These are phyloP conservation scores for Aquilaria yunnanensis DNA, from an alignment of 345 rosid species.

Conservation along the genomic window DNA sequence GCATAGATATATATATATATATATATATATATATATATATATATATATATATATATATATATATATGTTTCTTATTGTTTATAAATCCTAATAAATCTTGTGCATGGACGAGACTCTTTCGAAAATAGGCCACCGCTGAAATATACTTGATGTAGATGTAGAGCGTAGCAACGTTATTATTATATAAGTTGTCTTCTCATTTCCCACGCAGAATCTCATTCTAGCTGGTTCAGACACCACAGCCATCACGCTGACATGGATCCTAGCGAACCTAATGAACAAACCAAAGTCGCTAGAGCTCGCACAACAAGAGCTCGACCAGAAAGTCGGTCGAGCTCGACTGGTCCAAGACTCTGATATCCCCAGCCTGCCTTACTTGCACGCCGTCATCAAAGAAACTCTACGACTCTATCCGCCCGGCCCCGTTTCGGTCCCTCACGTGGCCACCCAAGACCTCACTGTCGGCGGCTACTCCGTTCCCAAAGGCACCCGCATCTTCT, in stretches of 20 bases:
- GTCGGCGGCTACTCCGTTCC: slow-evolving; percentile 21
- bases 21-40: too few relatives aligned
- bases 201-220: slow-evolving; percentile 20
- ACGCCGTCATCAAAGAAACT: slow-evolving; percentile 15
- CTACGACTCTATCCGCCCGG: slow-evolving; percentile 28
- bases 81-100: too few relatives aligned
- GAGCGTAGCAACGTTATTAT: too few relatives aligned
- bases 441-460: slow-evolving; percentile 27
- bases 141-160: too few relatives aligned
- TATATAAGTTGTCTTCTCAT: neutral
- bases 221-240: slow-evolving; percentile 35
- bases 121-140: too few relatives aligned
- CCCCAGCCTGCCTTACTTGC: slow-evolving; percentile 18
- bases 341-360: slow-evolving; percentile 23
- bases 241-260: slow-evolving; percentile 28
- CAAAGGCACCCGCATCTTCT: slow-evolving; percentile 26
- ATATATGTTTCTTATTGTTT: too few relatives aligned
- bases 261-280: slow-evolving; percentile 28
- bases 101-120: too few relatives aligned
- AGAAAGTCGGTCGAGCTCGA: slow-evolving; percentile 18
- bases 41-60: too few relatives aligned
- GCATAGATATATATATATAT: too few relatives aligned
- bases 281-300: slow-evolving; percentile 12
- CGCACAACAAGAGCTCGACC: slow-evolving; percentile 31
- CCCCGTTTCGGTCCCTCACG: slow-evolving; percentile 28